Percentiles rank a stretch among this genome's conserved stretches.
phyloP scores from a whole-genome alignment of 2,329 filamentous ascomycete genomes.

The Chalaropsis thielavioides region DNA sequence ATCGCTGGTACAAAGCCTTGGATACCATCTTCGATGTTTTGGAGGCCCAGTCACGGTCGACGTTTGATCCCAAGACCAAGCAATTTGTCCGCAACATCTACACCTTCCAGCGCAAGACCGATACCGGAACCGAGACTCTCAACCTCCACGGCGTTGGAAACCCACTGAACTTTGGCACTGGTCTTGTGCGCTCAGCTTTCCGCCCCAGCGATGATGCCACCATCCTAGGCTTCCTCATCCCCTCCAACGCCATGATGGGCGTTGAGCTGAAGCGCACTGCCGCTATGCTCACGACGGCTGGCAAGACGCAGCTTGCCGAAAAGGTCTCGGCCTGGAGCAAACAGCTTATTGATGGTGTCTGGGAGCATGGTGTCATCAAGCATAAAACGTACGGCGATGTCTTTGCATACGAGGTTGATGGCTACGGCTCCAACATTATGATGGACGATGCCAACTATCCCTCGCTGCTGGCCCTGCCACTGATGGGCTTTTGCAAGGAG shows the following conservation, averaged over 20 bases:
- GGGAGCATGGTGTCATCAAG: slow-evolving; percentile 67
- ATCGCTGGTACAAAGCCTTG: slow-evolving; percentile 65
- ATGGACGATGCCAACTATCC: slow-evolving; percentile 89
- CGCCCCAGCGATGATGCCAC: slow-evolving; percentile 90
- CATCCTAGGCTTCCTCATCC: slow-evolving; percentile 87
- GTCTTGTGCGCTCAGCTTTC: slow-evolving; percentile 80
- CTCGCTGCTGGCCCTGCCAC: slow-evolving; percentile 60
- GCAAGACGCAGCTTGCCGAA: slow-evolving; percentile 38
- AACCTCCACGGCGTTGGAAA: slow-evolving; percentile 76
- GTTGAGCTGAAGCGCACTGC: slow-evolving; percentile 70
- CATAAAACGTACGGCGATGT: slow-evolving; percentile 64
- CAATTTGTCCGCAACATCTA: slow-evolving; percentile 60
- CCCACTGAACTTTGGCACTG: slow-evolving; percentile 70
- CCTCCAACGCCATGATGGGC: slow-evolving; percentile 90
- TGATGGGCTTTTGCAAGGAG: slow-evolving; percentile 57
- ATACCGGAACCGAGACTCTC: slow-evolving; percentile 77
- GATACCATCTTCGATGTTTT: slow-evolving; percentile 60
- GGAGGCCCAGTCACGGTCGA: slow-evolving; percentile 62
- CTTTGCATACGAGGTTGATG: slow-evolving; percentile 79
- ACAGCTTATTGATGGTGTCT: slow-evolving; percentile 60
- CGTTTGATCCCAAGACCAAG: slow-evolving; percentile 57
- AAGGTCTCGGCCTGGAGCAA: slow-evolving; percentile 44
- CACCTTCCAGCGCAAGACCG: slow-evolving; percentile 71
- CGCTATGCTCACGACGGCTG: slow-evolving; percentile 47
- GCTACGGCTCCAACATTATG: slow-evolving; percentile 65